A percentile compares a stretch with the other conserved stretches of the same genome.
Conservation (phyloP, 192 early-diverging fungal species). For the Backusella westeae region DNA sequence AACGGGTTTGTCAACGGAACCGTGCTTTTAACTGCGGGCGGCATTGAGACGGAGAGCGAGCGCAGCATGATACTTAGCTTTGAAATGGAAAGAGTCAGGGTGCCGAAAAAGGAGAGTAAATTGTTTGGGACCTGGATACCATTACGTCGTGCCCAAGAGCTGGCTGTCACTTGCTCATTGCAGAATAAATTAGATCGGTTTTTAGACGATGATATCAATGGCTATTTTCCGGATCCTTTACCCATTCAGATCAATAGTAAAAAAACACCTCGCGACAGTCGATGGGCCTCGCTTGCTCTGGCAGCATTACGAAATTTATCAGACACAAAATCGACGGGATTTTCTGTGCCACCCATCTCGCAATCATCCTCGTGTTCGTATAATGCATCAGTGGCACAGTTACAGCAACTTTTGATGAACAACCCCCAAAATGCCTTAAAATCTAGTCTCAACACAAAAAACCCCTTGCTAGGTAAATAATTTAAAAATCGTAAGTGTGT, state of each 20-base stretch:
- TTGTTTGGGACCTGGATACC: conserved; percentile 95
- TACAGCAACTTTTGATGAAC: conserved; percentile 26
- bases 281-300: conserved; percentile 25
- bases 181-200: conserved; percentile 73
- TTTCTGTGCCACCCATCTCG: conserved; percentile 1
- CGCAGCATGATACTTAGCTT: conserved; percentile 82
- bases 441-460: conserved; percentile 9
- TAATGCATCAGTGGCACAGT: conserved; percentile 18
- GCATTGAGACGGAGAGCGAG: conserved; percentile 80
- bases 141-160: conserved; percentile 75
- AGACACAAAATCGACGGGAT: neutral
- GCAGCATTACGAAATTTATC: conserved; percentile 20
- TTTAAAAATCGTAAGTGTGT: neutral
- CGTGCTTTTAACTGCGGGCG: conserved; percentile 81
- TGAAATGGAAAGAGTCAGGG: conserved; percentile 75
- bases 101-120: conserved; percentile 64
- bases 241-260: conserved; percentile 37
- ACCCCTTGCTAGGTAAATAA: conserved; percentile 24
- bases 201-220: conserved; percentile 71
- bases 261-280: conserved; percentile 15
- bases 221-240: conserved; percentile 62
- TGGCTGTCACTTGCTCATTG: conserved; percentile 80
- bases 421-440: conserved; percentile 22
- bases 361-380: conserved; percentile 4
- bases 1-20: conserved; percentile 87